Conservation (phyloP, 805 yeast species). For the Nadsonia fulvescens region DNA sequence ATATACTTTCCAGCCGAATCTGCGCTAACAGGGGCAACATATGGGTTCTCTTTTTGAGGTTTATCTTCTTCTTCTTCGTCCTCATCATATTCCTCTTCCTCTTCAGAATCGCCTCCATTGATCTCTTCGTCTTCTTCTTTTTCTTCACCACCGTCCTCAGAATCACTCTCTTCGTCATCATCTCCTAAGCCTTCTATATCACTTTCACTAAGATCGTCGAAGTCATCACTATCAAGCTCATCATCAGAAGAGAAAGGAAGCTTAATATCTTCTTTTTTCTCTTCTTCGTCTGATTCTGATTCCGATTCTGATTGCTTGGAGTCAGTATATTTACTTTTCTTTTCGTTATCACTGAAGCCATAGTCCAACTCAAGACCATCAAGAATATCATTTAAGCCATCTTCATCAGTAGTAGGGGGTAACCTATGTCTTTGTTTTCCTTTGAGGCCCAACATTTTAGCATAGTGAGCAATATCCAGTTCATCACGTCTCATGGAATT, state of each 20-base stretch:
- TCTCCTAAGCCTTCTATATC: conserved; percentile 5
- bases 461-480: conserved; percentile 64
- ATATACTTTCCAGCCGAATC: conserved; percentile 33
- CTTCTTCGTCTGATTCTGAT: conserved; percentile 11
- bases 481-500: conserved; percentile 43
- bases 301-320: conserved; percentile 8
- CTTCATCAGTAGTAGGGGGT: conserved; percentile 49
- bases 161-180: conserved; percentile 8
- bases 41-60: conserved; percentile 50
- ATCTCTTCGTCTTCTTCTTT: conserved; percentile 6
- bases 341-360: conserved; percentile 5
- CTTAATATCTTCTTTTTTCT: conserved; percentile 2
- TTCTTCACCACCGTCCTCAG: conserved; percentile 4
- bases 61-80: conserved; percentile 13
- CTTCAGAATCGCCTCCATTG: conserved; percentile 8
- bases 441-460: conserved; percentile 59
- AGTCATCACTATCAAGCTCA: conserved; percentile 14
- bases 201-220: conserved; percentile 12
- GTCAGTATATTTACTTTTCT: conserved; percentile 8
- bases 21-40: conserved; percentile 22
- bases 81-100: conserved; percentile 8
- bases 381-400: conserved; percentile 62
- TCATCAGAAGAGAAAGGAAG: conserved; percentile 8
- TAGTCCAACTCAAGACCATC: conserved; percentile 53
- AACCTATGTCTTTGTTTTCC: too few relatives aligned